phyloP scores from a whole-genome alignment of 306 rosid genomes.

The Castanea mollissima region DNA sequence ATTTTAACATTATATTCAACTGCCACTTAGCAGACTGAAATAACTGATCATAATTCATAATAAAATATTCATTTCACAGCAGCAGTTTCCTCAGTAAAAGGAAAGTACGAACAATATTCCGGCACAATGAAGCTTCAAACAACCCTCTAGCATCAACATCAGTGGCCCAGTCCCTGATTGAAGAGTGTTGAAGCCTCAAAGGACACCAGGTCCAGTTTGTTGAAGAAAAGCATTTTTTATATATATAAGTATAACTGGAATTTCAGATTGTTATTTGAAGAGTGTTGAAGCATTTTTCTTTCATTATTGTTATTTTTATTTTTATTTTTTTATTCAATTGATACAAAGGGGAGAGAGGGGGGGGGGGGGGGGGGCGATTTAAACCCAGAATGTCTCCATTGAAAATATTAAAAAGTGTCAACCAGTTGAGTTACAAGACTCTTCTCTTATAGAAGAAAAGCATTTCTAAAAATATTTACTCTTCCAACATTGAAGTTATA shows the following conservation, averaged over 20 bases:
- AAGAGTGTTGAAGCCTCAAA: not conserved
- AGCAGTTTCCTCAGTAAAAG: not conserved
- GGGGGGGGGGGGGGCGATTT: too few species aligned
- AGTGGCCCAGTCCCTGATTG: not conserved
- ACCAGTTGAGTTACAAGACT: too few species aligned
- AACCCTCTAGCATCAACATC: not conserved
- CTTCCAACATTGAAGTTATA: not conserved
- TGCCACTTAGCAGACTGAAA: not conserved
- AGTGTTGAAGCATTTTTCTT: too few species aligned
- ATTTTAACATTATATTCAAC: not conserved
- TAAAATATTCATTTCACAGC: not conserved
- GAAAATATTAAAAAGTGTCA: too few species aligned
- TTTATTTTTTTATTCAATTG: too few species aligned
- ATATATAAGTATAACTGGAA: too few species aligned
- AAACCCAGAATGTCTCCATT: too few species aligned
- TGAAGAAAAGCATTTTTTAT: not conserved
- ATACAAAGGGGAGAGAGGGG: too few species aligned
- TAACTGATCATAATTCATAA: not conserved
- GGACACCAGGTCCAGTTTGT: not conserved
- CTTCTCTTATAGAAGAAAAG: not conserved
- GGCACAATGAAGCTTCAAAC: not conserved
- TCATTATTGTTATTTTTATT: too few species aligned
- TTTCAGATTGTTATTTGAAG: too few species aligned
- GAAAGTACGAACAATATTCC: too few species aligned
- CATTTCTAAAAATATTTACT: not conserved